Percentiles rank a stretch among this genome's conserved stretches.
Conservation (phyloP, 2,329 filamentous ascomycete genomes). For the Claviceps sp. region DNA sequence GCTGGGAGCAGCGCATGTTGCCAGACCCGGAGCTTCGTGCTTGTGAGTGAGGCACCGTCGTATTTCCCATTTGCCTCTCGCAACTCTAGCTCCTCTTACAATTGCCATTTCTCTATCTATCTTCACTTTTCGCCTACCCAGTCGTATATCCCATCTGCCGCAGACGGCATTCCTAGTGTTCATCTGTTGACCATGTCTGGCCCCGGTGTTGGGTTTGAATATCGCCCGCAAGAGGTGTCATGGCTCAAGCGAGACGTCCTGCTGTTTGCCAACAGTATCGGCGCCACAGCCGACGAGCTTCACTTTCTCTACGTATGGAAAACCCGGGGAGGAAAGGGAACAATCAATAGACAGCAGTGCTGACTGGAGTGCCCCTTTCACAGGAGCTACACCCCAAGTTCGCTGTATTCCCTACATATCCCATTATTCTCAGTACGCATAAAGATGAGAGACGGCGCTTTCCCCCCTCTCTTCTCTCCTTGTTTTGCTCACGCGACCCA, state of each 20-base stretch:
- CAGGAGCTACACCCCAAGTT: constrained; percentile 83
- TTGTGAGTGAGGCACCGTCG: not conserved
- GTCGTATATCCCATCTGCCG: not conserved
- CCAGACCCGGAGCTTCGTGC: not conserved
- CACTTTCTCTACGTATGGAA: constrained; percentile 71
- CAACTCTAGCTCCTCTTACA: not conserved
- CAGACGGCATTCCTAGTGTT: too few relatives aligned
- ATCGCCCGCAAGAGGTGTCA: constrained; percentile 58
- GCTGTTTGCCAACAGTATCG: constrained; percentile 84
- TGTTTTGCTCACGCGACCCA: not conserved
- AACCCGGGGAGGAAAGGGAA: too few relatives aligned
- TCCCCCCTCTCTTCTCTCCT: not conserved
- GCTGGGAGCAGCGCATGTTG: not conserved
- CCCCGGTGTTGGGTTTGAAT: constrained; percentile 63
- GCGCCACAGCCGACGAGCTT: constrained; percentile 71
- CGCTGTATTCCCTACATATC: constrained; percentile 78
- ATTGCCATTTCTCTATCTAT: not conserved
- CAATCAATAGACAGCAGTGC: not conserved
- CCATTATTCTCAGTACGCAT: constrained; percentile 60
- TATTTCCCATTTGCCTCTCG: not conserved
- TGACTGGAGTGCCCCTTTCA: not conserved
- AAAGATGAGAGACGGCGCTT: too few relatives aligned
- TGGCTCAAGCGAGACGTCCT: constrained; percentile 84
- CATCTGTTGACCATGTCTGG: constrained; percentile 21
- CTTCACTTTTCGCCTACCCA: not conserved